A percentile compares a stretch with the other conserved stretches of the same genome.
phyloP scores from a whole-genome alignment of 129 eudicot genomes.

The Arctium lappa region DNA sequence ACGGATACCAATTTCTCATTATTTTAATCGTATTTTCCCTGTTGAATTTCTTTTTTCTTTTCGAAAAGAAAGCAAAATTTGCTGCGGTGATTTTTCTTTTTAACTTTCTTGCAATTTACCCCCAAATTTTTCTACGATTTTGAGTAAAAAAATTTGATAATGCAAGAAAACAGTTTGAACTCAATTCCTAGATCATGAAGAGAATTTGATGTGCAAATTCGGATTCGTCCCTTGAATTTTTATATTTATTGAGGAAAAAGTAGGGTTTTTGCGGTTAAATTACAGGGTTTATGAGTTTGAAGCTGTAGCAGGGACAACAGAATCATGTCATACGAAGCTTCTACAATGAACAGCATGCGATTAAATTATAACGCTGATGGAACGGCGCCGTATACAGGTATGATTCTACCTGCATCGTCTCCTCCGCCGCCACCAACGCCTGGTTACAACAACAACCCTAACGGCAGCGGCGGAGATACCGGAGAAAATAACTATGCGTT shows the following conservation, averaged over 20 bases:
- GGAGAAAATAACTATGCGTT: slow-evolving; percentile 5
- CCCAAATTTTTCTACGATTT: background rate
- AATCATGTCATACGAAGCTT: slow-evolving; percentile 27
- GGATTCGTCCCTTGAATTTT: slow-evolving; percentile 4
- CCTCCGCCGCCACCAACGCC: background rate
- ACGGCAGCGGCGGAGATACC: background rate
- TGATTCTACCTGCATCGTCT: slow-evolving; percentile 23
- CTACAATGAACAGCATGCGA: slow-evolving; percentile 23
- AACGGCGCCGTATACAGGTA: slow-evolving; percentile 21
- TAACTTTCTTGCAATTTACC: background rate
- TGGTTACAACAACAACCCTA: slow-evolving; percentile 15
- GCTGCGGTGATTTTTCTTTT: background rate
- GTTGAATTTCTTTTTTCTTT: background rate
- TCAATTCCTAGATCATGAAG: background rate
- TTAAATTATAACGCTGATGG: slow-evolving; percentile 18
- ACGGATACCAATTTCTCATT: background rate
- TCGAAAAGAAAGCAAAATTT: background rate
- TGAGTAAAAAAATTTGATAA: background rate
- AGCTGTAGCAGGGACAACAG: background rate
- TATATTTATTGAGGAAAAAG: background rate
- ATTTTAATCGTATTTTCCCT: background rate
- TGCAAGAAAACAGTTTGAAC: background rate
- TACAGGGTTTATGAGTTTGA: slow-evolving; percentile 10
- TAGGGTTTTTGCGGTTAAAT: slow-evolving; percentile 21
- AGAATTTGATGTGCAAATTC: background rate